Evolutionary conservation across 1,139 yeast genomes (phyloP), one percentile per base, ranked within the genome.

Genomic region (Hyphopichia khmerensis): DNA sequence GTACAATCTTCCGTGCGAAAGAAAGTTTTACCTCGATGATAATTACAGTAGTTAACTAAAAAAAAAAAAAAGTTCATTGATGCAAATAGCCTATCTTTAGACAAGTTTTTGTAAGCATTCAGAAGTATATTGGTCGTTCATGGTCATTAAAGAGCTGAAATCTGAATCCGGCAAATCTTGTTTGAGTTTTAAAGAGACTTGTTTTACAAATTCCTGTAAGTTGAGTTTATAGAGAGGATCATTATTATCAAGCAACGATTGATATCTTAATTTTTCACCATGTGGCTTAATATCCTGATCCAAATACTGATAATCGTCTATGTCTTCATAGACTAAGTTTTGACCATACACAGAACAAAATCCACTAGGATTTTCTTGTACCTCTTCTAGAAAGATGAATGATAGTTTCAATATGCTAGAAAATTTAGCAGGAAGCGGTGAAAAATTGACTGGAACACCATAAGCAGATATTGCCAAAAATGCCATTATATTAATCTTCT

Each of bases 321-420:
- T 67, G 43, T 73, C 78, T 40, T 79, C 84, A 46, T 79, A 80
- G 0, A 72, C 61, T 44, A 79, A 79, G 47, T 80, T 79, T 38
- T 74, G 73, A 48, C 79, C 81, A 54, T 85, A 86, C n/a, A 72
- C 77, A 40, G 74, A 80, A 51, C 88, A 80, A 40, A 75, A 79
- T 0, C 91, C 91, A 14, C 68, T 66, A 13, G 55, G 63, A 7
- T 70, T 62, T 51, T 87, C 95, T 43, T 84, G 81, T 11, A 85
- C 72, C 56, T 89, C 96, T 53, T 89, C 96, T 41, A 87, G 59
- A 47, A 86, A 72, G 43, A 76, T 76, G 10, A 85, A 73, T 64
- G 85, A 69, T 29, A 80, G 64, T 19, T 81, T 72, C 6, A 83
- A 60, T 16, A 84, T 64, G 3, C 72, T 62, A 2, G 62, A 59